Evolutionary conservation across 225 moss, liverwort and hornwort genomes (phyloP).

Genomic region (Pseudisothecium myosuroides): DNA sequence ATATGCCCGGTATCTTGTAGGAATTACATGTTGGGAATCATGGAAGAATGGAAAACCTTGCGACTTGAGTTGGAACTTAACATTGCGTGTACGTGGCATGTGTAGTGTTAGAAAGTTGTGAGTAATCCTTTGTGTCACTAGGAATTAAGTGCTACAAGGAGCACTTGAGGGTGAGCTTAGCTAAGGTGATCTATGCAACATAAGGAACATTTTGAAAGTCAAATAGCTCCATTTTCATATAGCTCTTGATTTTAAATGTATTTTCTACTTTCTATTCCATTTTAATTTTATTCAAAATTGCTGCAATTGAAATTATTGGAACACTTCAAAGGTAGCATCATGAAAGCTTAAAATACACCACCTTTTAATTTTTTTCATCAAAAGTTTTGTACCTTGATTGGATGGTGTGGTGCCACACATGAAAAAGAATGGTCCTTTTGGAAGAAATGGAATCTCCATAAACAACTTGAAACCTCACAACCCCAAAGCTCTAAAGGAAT

Average conservation of each 20-base stretch:
- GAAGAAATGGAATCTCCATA: not conserved
- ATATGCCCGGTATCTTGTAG: too few relatives aligned
- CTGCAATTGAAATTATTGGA: not conserved
- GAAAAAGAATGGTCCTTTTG: not conserved
- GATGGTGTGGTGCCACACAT: fast-evolving
- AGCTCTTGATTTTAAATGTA: not conserved
- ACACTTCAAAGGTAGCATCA: not conserved
- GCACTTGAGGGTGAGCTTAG: too few relatives aligned
- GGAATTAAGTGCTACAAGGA: too few relatives aligned
- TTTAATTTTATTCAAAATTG: not conserved
- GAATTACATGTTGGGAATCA: too few relatives aligned
- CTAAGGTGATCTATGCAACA: too few relatives aligned
- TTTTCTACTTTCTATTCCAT: fast-evolving
- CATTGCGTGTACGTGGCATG: too few relatives aligned
- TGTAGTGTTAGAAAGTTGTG: too few relatives aligned
- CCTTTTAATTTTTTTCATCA: not conserved
- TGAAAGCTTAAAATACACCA: not conserved
- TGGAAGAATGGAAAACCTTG: too few relatives aligned
- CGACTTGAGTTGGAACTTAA: too few relatives aligned
- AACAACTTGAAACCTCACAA: not conserved
- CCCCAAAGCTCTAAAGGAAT: fast-evolving
- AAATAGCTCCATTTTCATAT: too few relatives aligned
- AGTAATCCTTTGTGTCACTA: too few relatives aligned
- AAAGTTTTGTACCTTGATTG: fast-evolving
- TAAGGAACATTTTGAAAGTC: not conserved